phyloP scores from a whole-genome alignment of 2,329 filamentous ascomycete species.

The Aureobasidium subglaciale region DNA sequence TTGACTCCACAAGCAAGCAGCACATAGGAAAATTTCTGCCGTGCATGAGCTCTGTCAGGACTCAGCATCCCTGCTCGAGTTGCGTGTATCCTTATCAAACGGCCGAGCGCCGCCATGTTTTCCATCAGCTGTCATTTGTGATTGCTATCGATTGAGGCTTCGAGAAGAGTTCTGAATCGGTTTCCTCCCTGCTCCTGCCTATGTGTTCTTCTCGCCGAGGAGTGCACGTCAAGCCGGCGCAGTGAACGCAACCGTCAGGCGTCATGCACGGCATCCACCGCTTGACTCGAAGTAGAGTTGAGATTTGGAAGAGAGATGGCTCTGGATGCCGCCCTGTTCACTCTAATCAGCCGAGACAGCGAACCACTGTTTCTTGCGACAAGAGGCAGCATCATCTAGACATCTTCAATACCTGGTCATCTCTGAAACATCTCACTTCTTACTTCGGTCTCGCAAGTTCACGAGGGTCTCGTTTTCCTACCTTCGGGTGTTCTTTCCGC shows the following conservation, averaged over 20 bases:
- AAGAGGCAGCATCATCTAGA: neutral
- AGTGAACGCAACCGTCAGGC: neutral
- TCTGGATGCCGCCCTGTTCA: neutral
- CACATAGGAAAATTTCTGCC: neutral
- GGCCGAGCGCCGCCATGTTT: neutral
- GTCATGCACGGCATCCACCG: slow-evolving; percentile 5
- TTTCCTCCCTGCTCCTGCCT: too few relatives aligned
- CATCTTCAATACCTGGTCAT: too few relatives aligned
- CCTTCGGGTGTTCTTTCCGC: too few relatives aligned
- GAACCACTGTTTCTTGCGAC: neutral
- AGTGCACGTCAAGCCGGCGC: neutral
- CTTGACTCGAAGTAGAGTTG: neutral
- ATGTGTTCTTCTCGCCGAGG: neutral
- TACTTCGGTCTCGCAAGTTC: too few relatives aligned
- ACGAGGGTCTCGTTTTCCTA: too few relatives aligned
- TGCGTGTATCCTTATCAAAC: neutral
- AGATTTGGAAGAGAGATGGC: slow-evolving; percentile 1
- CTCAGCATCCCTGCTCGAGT: neutral
- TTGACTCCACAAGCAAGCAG: neutral
- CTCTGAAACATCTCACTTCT: too few relatives aligned
- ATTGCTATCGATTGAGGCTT: slow-evolving; percentile 2
- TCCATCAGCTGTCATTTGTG: neutral
- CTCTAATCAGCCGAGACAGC: neutral
- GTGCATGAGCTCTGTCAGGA: neutral
- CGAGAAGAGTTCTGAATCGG: neutral